phyloP scores from a whole-genome alignment of 2,329 filamentous ascomycete genomes.

The Epichloe gansuensis region DNA sequence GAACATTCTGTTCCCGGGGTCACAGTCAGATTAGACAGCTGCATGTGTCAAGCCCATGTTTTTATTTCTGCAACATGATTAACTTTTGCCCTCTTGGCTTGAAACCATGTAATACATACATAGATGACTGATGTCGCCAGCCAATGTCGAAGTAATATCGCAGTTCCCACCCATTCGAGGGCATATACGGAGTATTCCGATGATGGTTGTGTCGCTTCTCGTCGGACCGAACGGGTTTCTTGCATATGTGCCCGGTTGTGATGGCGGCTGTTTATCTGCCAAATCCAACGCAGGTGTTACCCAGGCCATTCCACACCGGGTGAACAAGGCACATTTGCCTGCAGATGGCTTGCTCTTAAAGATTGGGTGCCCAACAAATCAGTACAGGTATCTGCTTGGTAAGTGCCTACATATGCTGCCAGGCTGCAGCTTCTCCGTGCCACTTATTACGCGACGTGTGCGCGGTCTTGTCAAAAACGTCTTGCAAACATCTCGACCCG shows the following conservation, averaged over 20 bases:
- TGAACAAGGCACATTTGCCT: not conserved
- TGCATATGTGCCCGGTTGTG: not conserved
- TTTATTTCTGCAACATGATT: not conserved
- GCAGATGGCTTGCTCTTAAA: not conserved
- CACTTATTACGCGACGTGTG: not conserved
- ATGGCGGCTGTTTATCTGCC: not conserved
- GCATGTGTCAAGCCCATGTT: not conserved
- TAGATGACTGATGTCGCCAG: not conserved
- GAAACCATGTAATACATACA: not conserved
- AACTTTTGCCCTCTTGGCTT: not conserved
- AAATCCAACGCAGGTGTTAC: not conserved
- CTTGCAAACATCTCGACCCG: not conserved
- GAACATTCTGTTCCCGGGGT: not conserved
- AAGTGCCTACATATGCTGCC: not conserved
- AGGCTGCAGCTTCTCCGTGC: not conserved
- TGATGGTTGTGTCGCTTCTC: not conserved
- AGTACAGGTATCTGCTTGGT: not conserved
- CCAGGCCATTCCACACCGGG: not conserved
- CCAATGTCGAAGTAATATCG: not conserved
- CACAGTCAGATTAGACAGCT: not conserved
- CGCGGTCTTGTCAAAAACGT: not conserved
- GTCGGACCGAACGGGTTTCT: constrained; percentile 2
- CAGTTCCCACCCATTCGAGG: not conserved
- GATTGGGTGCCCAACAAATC: not conserved
- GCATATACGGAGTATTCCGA: not conserved